phyloP scores from a whole-genome alignment of 106 monocot genomes.

The Hemerocallis citrina region DNA sequence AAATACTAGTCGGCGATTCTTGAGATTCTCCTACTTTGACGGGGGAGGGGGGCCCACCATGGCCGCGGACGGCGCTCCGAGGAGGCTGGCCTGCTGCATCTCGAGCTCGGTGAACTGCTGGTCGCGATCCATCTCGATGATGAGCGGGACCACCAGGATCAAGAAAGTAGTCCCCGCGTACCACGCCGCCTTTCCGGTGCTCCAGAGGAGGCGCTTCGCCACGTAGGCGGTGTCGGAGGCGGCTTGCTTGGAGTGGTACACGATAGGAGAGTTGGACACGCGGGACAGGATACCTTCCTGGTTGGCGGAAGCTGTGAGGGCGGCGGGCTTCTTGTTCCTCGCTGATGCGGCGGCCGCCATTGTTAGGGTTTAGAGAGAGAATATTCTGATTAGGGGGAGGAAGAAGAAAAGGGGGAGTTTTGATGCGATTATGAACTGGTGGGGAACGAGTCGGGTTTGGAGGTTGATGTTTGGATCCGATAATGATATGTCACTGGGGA shows the following conservation, averaged over 20 bases:
- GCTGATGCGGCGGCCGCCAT: too few species aligned
- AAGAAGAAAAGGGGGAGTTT: too few species aligned
- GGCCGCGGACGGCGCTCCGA: slow-evolving; percentile 39
- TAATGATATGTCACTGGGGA: too few species aligned
- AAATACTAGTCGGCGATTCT: too few species aligned
- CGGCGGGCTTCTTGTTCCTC: too few species aligned
- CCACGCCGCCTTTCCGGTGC: slow-evolving; percentile 82
- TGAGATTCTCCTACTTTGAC: too few species aligned
- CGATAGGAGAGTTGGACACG: slow-evolving; percentile 50
- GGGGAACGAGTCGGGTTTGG: too few species aligned
- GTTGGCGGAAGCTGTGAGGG: too few species aligned
- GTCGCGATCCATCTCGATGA: slow-evolving; percentile 81
- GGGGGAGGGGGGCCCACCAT: slow-evolving; percentile 15
- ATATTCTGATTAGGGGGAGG: too few species aligned
- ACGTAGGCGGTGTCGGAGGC: slow-evolving; percentile 38
- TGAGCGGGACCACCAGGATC: slow-evolving; percentile 67
- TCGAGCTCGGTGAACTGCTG: slow-evolving; percentile 70
- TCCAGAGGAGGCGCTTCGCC: slow-evolving; percentile 60
- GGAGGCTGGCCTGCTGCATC: slow-evolving; percentile 71
- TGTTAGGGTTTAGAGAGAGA: too few species aligned
- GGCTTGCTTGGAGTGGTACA: slow-evolving; percentile 38
- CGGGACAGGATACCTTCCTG: slow-evolving; percentile 34
- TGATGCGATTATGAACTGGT: too few species aligned
- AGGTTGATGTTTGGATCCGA: too few species aligned
- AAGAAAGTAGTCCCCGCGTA: slow-evolving; percentile 83